These are phyloP conservation scores for Penicillium flavigenum DNA, from an alignment of 495 filamentous ascomycete species.

Conservation along the genomic window DNA sequence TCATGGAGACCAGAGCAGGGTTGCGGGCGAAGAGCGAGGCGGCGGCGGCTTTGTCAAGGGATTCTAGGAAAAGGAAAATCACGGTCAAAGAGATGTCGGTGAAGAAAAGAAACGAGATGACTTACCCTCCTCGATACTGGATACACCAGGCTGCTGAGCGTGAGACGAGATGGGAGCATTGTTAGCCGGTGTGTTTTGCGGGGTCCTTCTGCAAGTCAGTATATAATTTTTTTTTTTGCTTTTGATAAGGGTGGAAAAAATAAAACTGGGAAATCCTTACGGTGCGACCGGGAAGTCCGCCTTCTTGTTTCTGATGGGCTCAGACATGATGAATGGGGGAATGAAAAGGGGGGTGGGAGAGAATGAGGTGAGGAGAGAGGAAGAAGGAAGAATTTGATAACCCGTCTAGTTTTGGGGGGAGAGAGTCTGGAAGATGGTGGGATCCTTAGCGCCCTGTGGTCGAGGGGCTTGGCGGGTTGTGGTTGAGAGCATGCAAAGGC, in stretches of 20 bases:
- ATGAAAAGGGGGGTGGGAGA: slow-evolving; percentile 2
- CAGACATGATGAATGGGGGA: slow-evolving; percentile 64
- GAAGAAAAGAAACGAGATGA: slow-evolving; percentile 24
- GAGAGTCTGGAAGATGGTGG: slow-evolving; percentile 48
- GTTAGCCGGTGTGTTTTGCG: slow-evolving; percentile 91
- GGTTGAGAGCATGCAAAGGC: slow-evolving; percentile 37
- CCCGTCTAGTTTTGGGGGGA: slow-evolving; percentile 43
- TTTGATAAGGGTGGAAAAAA: slow-evolving; percentile 20
- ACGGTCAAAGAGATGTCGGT: slow-evolving; percentile 17
- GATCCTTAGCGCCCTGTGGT: slow-evolving; percentile 50
- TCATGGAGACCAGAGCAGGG: slow-evolving; percentile 90
- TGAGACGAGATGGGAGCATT: slow-evolving; percentile 97
- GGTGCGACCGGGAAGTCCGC: slow-evolving; percentile 76
- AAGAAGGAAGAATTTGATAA: slow-evolving; percentile 43
- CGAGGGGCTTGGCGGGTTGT: slow-evolving; percentile 49
- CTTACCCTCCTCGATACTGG: slow-evolving; percentile 96
- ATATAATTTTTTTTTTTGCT: slow-evolving; percentile 19
- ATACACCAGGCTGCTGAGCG: slow-evolving; percentile 89
- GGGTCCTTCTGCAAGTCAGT: slow-evolving; percentile 61
- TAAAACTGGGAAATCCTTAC: slow-evolving; percentile 54
- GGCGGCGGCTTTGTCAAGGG: slow-evolving; percentile 80
- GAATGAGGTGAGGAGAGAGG: slow-evolving; percentile 23
- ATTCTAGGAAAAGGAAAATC: slow-evolving; percentile 57
- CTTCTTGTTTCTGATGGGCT: slow-evolving; percentile 89
- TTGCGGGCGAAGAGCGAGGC: slow-evolving; percentile 92